These are phyloP conservation scores for Fusarium napiforme DNA, from an alignment of 2,329 filamentous ascomycete genomes.

Conservation along the genomic window DNA sequence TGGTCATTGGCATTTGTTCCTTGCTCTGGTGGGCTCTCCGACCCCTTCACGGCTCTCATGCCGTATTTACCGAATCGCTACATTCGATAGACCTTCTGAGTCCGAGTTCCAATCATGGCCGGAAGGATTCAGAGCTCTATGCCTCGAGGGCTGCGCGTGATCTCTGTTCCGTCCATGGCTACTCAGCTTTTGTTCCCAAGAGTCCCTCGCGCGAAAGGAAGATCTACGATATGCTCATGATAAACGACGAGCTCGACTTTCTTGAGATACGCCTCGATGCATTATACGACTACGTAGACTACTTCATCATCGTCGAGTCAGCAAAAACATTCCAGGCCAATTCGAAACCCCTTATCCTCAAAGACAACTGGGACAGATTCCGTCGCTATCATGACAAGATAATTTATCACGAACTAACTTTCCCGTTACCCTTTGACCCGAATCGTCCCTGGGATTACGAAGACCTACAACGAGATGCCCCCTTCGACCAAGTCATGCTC, in stretches of 20 bases:
- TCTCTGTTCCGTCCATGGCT: slow-evolving; percentile 47
- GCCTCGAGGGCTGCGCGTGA: slow-evolving; percentile 40
- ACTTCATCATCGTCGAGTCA: slow-evolving; percentile 72
- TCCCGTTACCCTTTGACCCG: slow-evolving; percentile 55
- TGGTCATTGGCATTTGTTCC: not conserved
- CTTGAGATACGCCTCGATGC: slow-evolving; percentile 71
- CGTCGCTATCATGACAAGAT: slow-evolving; percentile 66
- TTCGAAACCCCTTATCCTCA: slow-evolving; percentile 64
- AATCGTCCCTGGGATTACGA: slow-evolving; percentile 60
- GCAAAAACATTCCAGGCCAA: slow-evolving; percentile 66
- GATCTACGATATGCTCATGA: slow-evolving; percentile 65
- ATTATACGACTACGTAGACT: slow-evolving; percentile 68
- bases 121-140: slow-evolving; percentile 39
- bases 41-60: slow-evolving; percentile 1
- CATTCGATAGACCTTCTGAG: slow-evolving; percentile 6
- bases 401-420: slow-evolving; percentile 65
- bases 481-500: slow-evolving; percentile 67
- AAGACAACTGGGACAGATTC: slow-evolving; percentile 63
- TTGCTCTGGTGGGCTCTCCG: not conserved
- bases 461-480: slow-evolving; percentile 64
- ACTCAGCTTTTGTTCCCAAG: slow-evolving; percentile 41
- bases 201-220: slow-evolving; percentile 41
- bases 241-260: slow-evolving; percentile 73
- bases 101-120: slow-evolving; percentile 22
- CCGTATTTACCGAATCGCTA: slow-evolving; percentile 23